Evolutionary conservation across 257 asterid genomes (phyloP).

Genomic region (Thymus mandschuricus): DNA sequence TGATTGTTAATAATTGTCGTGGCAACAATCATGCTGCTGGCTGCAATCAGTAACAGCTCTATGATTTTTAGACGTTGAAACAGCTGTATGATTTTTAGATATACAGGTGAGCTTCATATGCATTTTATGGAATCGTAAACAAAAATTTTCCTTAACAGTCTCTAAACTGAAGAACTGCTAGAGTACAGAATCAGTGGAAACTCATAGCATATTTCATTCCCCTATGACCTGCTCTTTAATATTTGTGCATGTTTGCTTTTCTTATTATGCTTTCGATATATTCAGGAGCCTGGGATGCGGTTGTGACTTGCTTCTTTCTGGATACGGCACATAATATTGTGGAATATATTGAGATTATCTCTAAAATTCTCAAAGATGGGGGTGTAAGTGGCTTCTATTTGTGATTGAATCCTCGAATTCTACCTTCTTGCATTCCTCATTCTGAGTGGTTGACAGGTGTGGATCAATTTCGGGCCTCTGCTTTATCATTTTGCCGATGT

Average conservation of each 20-base stretch:
- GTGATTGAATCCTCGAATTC: conserved; percentile 28
- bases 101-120: conserved; percentile 11
- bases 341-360: conserved; percentile 85
- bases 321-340: conserved; percentile 99
- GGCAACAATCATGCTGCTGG: conserved; percentile 9
- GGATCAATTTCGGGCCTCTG: conserved; percentile 97
- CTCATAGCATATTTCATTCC: conserved; percentile 15
- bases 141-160: not conserved
- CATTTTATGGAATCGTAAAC: conserved; percentile 8
- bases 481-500: conserved; percentile 94
- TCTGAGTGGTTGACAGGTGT: conserved; percentile 62
- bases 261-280: conserved; percentile 21
- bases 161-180: conserved; percentile 13
- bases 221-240: conserved; percentile 5
- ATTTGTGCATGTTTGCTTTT: conserved; percentile 18
- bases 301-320: conserved; percentile 94
- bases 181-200: conserved; percentile 1
- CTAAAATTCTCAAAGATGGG: conserved; percentile 84
- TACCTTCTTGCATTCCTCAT: conserved; percentile 30
- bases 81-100: conserved; percentile 2
- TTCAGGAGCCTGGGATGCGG: conserved; percentile 97
- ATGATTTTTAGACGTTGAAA: not conserved
- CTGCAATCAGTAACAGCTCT: not conserved
- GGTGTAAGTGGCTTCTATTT: conserved; percentile 66
- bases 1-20: conserved; percentile 4